These are phyloP conservation scores for Bipolaris gigantea DNA, from an alignment of 2,329 filamentous ascomycete species.

Conservation along the genomic window DNA sequence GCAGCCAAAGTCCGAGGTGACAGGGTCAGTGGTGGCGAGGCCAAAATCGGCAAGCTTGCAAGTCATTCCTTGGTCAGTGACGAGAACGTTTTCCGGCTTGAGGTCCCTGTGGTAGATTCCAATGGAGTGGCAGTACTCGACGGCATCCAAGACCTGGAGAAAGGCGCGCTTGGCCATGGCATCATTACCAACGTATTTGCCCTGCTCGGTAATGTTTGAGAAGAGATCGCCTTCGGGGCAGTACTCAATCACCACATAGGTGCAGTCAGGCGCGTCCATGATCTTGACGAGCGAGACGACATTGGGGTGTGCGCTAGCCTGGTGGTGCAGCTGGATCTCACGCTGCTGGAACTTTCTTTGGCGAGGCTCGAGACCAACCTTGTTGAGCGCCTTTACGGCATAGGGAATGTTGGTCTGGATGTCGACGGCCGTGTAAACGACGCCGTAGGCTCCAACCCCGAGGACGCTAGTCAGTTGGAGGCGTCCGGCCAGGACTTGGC, in stretches of 20 bases:
- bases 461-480: constrained; percentile 83
- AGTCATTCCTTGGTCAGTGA: constrained; percentile 82
- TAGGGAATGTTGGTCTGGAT: constrained; percentile 79
- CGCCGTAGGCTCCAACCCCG: constrained; percentile 92
- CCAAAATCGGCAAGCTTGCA: constrained; percentile 98
- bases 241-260: constrained; percentile 94
- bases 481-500: constrained; percentile 77
- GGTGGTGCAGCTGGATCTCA: constrained; percentile 89
- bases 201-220: constrained; percentile 93
- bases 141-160: constrained; percentile 93
- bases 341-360: constrained; percentile 89
- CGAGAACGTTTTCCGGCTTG: constrained; percentile 97
- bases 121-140: constrained; percentile 88
- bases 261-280: constrained; percentile 87
- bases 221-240: constrained; percentile 97
- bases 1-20: constrained; percentile 93
- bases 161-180: constrained; percentile 83
- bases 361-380: constrained; percentile 83
- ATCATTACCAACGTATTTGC: constrained; percentile 92
- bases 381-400: constrained; percentile 96
- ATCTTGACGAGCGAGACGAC: constrained; percentile 94
- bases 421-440: constrained; percentile 89
- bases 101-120: constrained; percentile 97
- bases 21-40: constrained; percentile 79
- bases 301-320: constrained; percentile 85